These are phyloP conservation scores for Actinomucor elegans DNA, from an alignment of 371 early-diverging fungal genomes.

Conservation along the genomic window DNA sequence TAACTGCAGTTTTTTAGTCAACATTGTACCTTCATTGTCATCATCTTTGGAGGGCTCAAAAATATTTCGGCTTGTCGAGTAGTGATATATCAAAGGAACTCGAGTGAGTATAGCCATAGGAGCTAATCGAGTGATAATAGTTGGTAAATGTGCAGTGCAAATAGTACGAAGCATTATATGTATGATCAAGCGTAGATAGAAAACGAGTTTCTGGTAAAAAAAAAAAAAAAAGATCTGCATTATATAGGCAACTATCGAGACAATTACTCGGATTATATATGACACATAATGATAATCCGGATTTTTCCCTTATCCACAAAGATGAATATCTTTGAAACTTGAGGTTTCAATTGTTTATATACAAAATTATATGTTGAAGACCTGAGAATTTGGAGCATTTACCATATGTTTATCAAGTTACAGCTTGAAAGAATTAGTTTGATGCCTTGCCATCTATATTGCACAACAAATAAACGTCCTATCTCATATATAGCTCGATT, in stretches of 20 bases:
- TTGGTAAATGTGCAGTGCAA: neutral
- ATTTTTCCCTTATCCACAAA: neutral
- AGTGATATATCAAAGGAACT: neutral
- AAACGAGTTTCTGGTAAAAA: no score
- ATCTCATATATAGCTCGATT: no score
- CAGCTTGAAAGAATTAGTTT: no score
- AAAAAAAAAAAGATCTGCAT: neutral
- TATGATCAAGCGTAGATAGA: neutral
- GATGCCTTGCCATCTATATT: no score
- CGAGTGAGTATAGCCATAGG: neutral
- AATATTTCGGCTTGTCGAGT: neutral
- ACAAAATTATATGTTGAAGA: no score
- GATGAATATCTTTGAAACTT: no score
- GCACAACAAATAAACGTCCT: no score
- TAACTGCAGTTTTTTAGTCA: slow-evolving; percentile 11
- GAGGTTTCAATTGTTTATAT: no score
- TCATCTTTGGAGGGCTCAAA: neutral
- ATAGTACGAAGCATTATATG: neutral
- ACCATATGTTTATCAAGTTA: no score
- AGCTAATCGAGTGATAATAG: neutral
- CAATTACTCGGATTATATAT: neutral
- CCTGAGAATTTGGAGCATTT: no score
- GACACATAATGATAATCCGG: neutral
- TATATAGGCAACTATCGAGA: neutral
- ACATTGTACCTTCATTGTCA: neutral